Conservation (phyloP, 2,329 filamentous ascomycete species). For the Pezicula carpinea region DNA sequence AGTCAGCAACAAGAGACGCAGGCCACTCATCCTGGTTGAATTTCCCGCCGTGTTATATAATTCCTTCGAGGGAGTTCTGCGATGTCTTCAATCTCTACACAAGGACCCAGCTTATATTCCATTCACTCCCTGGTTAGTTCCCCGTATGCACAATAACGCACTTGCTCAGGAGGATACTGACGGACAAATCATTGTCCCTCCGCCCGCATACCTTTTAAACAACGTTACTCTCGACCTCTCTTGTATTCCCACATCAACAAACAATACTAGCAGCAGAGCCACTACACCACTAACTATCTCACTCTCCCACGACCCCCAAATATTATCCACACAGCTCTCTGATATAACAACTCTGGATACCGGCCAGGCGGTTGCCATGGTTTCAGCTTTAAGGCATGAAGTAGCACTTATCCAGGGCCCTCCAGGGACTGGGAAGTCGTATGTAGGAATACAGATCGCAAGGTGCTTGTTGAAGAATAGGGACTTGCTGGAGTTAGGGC, state of each 20-base stretch:
- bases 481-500: slow-evolving; percentile 17
- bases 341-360: slow-evolving; percentile 4
- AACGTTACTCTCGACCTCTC: slow-evolving; percentile 10
- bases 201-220: slow-evolving; percentile 14
- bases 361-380: slow-evolving; percentile 3
- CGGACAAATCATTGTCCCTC: slow-evolving; percentile 9
- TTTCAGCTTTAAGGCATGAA: slow-evolving; percentile 9
- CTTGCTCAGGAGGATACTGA: slow-evolving; percentile 1
- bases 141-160: slow-evolving; percentile 6
- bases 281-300: slow-evolving; percentile 1
- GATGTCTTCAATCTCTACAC: slow-evolving; percentile 20
- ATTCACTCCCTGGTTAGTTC: slow-evolving; percentile 19
- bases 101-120: slow-evolving; percentile 12
- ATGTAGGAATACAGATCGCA: slow-evolving; percentile 16
- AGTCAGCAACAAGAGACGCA: slow-evolving; percentile 8
- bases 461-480: slow-evolving; percentile 29
- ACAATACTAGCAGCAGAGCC: not conserved
- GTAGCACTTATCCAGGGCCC: slow-evolving; percentile 18
- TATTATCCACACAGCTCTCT: not conserved
- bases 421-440: slow-evolving; percentile 19
- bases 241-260: slow-evolving; percentile 11
- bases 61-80: slow-evolving; percentile 20
- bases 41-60: slow-evolving; percentile 20
- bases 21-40: slow-evolving; percentile 16
- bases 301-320: slow-evolving; percentile 1